phyloP scores from a whole-genome alignment of 2,329 filamentous ascomycete genomes.

The Fusarium sp. region DNA sequence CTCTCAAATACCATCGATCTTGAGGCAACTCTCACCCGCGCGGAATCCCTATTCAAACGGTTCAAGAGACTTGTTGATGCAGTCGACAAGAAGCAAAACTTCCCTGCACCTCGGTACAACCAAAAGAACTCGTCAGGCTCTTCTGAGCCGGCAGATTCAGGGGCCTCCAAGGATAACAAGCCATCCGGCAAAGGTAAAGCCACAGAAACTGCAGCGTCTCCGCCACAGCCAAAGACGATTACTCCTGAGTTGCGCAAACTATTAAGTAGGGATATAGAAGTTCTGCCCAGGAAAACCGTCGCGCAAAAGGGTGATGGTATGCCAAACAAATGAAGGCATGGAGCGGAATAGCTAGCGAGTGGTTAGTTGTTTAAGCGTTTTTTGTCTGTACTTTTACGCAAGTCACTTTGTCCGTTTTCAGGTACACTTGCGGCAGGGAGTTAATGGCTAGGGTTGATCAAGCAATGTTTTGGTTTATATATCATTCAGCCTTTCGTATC shows the following conservation, averaged over 20 bases:
- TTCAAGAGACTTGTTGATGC: constrained; percentile 92
- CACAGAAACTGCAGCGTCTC: constrained; percentile 50
- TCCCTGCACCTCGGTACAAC: constrained; percentile 67
- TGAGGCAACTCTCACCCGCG: constrained; percentile 84
- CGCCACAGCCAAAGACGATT: constrained; percentile 61
- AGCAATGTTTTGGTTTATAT: constrained; percentile 5
- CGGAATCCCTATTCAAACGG: constrained; percentile 87
- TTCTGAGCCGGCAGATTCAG: constrained; percentile 24
- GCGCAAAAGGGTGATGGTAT: constrained; percentile 54
- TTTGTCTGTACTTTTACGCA: constrained; percentile 30
- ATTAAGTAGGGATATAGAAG: constrained; percentile 62
- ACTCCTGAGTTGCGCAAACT: constrained; percentile 69
- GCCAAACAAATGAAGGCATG: constrained; percentile 45
- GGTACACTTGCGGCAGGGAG: constrained; percentile 29
- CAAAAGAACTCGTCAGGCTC: constrained; percentile 33
- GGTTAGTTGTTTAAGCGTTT: not conserved
- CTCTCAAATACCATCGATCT: constrained; percentile 94
- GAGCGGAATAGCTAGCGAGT: not conserved
- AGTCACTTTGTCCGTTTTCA: not conserved
- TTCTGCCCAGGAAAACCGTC: constrained; percentile 56
- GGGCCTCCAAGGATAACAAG: constrained; percentile 31
- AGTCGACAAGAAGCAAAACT: constrained; percentile 90
- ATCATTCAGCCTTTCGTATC: not conserved
- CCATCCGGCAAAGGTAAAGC: constrained; percentile 54
- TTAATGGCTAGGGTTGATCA: constrained; percentile 16